A percentile compares a stretch with the other conserved stretches of the same genome.
Evolutionary conservation across 176 grass and related monocot species (phyloP).

Genomic region (Rhynchospora pubera): DNA sequence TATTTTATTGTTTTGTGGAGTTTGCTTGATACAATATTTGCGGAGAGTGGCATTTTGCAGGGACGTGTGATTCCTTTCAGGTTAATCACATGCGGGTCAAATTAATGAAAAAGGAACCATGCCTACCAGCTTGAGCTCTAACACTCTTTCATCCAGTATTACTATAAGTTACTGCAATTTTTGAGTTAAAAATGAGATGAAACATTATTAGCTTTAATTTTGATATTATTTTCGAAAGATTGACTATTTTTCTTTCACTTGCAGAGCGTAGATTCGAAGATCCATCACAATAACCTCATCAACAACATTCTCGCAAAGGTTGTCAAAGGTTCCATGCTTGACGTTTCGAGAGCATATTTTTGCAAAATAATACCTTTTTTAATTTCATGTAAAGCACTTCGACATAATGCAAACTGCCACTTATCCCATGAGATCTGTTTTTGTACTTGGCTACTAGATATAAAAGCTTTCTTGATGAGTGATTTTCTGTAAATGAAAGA

Average conservation of each 20-base stretch:
- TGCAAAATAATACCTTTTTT: neutral
- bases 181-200: neutral
- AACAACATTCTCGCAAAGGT: conserved; percentile 99
- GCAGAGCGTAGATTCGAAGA: conserved; percentile 98
- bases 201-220: neutral
- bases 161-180: neutral
- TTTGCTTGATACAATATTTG: neutral
- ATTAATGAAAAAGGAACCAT: neutral
- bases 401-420: neutral
- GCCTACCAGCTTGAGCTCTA: neutral
- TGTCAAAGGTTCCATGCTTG: neutral
- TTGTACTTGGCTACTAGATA: conserved; percentile 22
- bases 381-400: neutral
- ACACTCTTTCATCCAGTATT: neutral
- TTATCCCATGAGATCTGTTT: neutral
- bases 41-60: neutral
- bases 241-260: conserved; percentile 16
- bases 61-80: neutral
- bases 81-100: neutral
- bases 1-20: neutral
- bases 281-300: conserved; percentile 99
- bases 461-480: conserved; percentile 13
- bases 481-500: neutral
- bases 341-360: neutral
- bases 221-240: neutral